These are phyloP conservation scores for Phalaenopsis hybrid DNA, from an alignment of 116 monocot species.

Conservation along the genomic window DNA sequence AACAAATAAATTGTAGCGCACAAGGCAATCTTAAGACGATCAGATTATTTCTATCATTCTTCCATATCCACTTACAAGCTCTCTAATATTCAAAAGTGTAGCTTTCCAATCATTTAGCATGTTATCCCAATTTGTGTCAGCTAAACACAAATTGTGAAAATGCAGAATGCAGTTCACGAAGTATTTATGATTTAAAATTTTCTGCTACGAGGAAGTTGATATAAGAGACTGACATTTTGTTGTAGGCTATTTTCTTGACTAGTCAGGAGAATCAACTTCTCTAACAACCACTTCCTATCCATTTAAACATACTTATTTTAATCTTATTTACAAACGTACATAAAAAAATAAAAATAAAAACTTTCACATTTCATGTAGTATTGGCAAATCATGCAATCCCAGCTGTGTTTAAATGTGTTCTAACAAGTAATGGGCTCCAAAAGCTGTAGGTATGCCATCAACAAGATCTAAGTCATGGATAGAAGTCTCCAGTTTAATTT, in stretches of 20 bases:
- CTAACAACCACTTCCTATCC: no score
- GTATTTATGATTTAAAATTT: not conserved
- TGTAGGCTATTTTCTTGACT: not conserved
- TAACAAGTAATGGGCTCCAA: no score
- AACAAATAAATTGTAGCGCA: not conserved
- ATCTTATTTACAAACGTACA: no score
- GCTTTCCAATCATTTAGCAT: not conserved
- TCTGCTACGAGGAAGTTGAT: not conserved
- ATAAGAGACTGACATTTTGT: not conserved
- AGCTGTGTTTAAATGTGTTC: no score
- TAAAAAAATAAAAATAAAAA: no score
- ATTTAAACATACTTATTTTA: no score
- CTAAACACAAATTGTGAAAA: not conserved
- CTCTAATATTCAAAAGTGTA: not conserved
- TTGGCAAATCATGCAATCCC: no score
- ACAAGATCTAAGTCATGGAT: no score
- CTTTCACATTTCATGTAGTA: no score
- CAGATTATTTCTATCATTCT: not conserved
- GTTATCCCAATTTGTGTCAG: not conserved
- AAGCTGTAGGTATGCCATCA: no score
- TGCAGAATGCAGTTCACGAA: not conserved
- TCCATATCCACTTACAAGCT: not conserved
- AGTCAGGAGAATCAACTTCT: no score
- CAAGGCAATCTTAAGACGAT: not conserved
- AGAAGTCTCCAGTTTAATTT: no score